phyloP scores from a whole-genome alignment of 1,284 basidiomycete species.

The Moesziomyces globuligerus region DNA sequence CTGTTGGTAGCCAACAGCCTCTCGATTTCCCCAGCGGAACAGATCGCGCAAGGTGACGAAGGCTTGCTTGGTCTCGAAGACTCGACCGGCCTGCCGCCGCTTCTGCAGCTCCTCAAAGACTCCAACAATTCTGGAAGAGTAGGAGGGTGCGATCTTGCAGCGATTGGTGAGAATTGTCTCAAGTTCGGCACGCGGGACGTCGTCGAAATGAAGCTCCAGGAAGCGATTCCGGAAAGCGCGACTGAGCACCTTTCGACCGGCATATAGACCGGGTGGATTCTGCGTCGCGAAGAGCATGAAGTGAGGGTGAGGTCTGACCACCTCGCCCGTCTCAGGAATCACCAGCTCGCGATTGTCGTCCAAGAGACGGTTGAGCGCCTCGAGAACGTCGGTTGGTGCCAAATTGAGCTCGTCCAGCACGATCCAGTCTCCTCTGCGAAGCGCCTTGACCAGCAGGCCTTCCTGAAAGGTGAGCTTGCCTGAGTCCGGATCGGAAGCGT shows the following conservation, averaged over 20 bases:
- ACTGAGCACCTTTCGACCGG: constrained; percentile 92
- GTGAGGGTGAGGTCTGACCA: constrained; percentile 90
- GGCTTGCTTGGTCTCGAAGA: constrained; percentile 97
- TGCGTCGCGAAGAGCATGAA: constrained; percentile 99
- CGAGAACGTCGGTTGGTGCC: constrained; percentile 96
- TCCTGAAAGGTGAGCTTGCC: constrained; percentile 95
- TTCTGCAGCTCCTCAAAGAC: constrained; percentile 95
- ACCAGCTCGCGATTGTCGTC: constrained; percentile 98
- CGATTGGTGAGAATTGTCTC: constrained; percentile 77
- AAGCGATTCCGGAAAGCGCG: constrained; percentile 98
- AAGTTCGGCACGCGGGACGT: constrained; percentile 92
- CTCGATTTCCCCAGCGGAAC: constrained; percentile 94
- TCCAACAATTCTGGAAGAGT: constrained; percentile 86
- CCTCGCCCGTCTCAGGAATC: constrained; percentile 95
- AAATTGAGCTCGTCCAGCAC: constrained; percentile 97
- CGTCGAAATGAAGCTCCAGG: constrained; percentile 96
- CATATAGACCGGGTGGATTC: constrained; percentile 97
- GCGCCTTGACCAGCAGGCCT: constrained; percentile 86
- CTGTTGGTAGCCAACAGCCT: constrained; percentile 85
- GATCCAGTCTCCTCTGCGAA: constrained; percentile 95
- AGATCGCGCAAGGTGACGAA: constrained; percentile 97
- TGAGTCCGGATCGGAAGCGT: constrained; percentile 88
- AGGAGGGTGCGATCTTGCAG: constrained; percentile 69
- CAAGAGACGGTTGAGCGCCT: constrained; percentile 93
- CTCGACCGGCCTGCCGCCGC: constrained; percentile 85